Conservation (phyloP, 2,329 filamentous ascomycete genomes). For the Periconia sp. region DNA sequence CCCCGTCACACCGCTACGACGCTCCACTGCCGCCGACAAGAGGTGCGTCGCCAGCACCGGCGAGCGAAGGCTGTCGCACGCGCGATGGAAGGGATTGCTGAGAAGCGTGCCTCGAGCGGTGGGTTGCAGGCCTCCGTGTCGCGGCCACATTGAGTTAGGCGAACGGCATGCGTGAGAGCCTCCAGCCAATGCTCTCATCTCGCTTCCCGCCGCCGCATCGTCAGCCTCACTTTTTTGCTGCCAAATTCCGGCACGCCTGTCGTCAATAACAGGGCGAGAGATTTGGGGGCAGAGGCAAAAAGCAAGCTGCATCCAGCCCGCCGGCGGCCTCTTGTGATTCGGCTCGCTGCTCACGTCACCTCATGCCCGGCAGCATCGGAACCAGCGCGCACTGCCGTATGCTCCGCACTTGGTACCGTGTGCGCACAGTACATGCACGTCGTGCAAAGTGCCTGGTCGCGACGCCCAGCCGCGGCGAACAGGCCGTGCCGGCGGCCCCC, state of each 20-base stretch:
- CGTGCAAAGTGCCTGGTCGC: too few relatives aligned
- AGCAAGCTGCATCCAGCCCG: slow-evolving; percentile 6
- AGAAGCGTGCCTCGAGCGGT: slow-evolving; percentile 12
- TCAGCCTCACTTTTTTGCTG: slow-evolving; percentile 36
- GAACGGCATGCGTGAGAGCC: slow-evolving; percentile 3
- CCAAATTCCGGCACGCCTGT: background rate
- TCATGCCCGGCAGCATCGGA: background rate
- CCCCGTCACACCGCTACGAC: slow-evolving; percentile 38
- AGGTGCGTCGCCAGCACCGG: slow-evolving; percentile 28
- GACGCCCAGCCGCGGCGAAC: too few relatives aligned
- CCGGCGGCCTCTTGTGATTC: background rate
- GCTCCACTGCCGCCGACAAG: slow-evolving; percentile 14
- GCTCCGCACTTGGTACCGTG: too few relatives aligned
- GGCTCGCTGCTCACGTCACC: slow-evolving; percentile 3
- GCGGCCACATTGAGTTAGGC: slow-evolving; percentile 18
- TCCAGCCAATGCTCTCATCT: slow-evolving; percentile 12
- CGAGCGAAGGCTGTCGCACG: slow-evolving; percentile 27
- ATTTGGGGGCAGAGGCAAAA: slow-evolving; percentile 10
- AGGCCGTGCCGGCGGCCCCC: too few relatives aligned
- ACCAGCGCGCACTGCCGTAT: background rate
- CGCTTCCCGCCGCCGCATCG: slow-evolving; percentile 21
- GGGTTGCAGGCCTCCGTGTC: too few relatives aligned
- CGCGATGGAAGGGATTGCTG: slow-evolving; percentile 16
- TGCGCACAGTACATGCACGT: too few relatives aligned
- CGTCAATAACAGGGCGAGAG: slow-evolving; percentile 34